phyloP scores from a whole-genome alignment of 192 early-diverging fungal genomes.

The Geranomyces variabilis region DNA sequence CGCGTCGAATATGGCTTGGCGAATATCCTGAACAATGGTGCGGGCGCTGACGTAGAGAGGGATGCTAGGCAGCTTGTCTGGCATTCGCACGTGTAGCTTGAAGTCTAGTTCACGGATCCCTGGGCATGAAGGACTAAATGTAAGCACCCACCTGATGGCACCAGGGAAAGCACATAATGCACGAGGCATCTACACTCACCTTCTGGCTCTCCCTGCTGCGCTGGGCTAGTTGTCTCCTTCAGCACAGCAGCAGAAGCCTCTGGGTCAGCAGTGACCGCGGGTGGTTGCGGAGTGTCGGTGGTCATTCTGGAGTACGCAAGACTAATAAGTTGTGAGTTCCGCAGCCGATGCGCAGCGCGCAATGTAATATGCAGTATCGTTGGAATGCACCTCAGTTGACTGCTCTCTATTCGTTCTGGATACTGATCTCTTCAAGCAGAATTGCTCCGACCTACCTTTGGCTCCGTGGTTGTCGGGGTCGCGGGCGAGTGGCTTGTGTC shows the following conservation, averaged over 20 bases:
- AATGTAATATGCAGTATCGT: too few species aligned
- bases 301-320: conserved; percentile 4
- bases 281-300: neutral
- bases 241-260: neutral
- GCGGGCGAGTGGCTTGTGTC: too few species aligned
- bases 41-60: conserved; percentile 29
- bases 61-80: conserved; percentile 4
- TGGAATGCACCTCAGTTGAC: too few species aligned
- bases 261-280: neutral
- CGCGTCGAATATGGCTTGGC: conserved; percentile 83
- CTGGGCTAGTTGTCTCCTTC: neutral
- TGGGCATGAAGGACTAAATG: neutral
- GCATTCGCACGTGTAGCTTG: conserved; percentile 14
- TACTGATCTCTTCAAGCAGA: too few species aligned
- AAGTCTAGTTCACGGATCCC: neutral
- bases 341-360: too few species aligned
- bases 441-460: too few species aligned
- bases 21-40: conserved; percentile 81
- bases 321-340: too few species aligned
- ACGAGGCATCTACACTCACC: neutral
- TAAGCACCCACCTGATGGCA: neutral
- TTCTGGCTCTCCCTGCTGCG: neutral
- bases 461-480: too few species aligned
- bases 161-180: neutral
- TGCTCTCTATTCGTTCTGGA: too few species aligned